Base-by-base conservation (phyloP, 2,329 filamentous ascomycete species). In the Aspergillus sclerotialis region DNA sequence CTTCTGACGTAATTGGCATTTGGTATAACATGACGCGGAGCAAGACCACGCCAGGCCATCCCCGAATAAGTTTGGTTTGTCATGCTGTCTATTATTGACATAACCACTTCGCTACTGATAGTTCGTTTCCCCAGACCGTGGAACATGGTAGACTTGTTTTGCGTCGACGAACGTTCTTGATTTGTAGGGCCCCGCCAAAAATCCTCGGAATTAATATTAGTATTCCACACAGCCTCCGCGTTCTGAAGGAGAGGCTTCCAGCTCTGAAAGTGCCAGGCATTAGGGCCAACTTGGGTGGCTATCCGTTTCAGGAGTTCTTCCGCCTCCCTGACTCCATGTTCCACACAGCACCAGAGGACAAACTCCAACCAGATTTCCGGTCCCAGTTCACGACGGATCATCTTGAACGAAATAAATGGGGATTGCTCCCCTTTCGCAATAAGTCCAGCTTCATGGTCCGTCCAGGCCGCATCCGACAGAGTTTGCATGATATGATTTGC, bases 101-200 rank as follows among this genome's bases (percentile, higher is more conserved):
- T 60, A 16, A 79, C 65, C 8, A 80, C 67, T 53, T 81, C 77
- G 27, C 64, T 63, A 46, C 75, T 79, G 45, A 81, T 68, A 0
- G 72, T 77, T 32, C 63, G 55, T 27, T 42, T 39, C 2, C 60
- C 64, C 21, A 68, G 56, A n/a, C 65, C 63, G 18, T 58, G 50
- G 39, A 67, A 64, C 3, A 56, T 45, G 5, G 45, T 26, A 11
- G 32, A 38, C n/a, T 33, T 42, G 12, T 42, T 45, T 25, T 42
- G 49, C 30, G 33, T 34, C 12, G 43, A 33, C 8, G 42, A n/a
- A n/a, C n/a, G n/a, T n/a, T n/a, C n/a, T n/a, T n/a, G n/a, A n/a
- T n/a, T n/a, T n/a, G n/a, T 50, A 11, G 58, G 55, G 30, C 49
- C 49, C 28, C 53, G 56, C 62, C 61, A 65, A 13, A 46, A 53